These are phyloP conservation scores for Fomes fomentarius DNA, from an alignment of 1,284 basidiomycete genomes.

Conservation along the genomic window DNA sequence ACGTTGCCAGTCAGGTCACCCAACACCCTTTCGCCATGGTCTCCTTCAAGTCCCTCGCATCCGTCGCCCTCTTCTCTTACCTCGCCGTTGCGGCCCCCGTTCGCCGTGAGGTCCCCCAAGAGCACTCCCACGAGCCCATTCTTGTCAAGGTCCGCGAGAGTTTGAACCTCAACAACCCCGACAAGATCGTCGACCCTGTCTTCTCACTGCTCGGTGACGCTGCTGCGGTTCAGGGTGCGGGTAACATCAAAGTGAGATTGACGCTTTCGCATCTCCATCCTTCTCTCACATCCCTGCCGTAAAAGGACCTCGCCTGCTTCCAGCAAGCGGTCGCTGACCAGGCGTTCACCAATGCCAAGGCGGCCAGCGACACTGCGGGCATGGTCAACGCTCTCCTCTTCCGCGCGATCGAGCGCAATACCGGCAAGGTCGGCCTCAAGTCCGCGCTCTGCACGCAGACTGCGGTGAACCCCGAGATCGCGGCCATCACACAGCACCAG, in stretches of 20 bases:
- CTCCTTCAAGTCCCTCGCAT: constrained; percentile 42
- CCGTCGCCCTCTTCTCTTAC: constrained; percentile 39
- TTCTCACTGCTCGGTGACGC: constrained; percentile 68
- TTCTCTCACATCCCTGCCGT: background rate
- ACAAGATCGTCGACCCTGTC: constrained; percentile 62
- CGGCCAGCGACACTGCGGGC: constrained; percentile 56
- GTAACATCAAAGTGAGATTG: constrained; percentile 51
- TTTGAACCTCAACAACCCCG: constrained; percentile 60
- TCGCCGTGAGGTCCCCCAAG: constrained; percentile 69
- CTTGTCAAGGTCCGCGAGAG: constrained; percentile 51
- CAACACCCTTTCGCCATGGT: constrained; percentile 42
- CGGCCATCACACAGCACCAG: constrained; percentile 69
- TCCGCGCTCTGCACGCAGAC: constrained; percentile 55
- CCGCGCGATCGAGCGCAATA: constrained; percentile 71
- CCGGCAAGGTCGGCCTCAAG: constrained; percentile 54
- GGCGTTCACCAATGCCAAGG: constrained; percentile 75
- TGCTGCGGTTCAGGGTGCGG: constrained; percentile 56
- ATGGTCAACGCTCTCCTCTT: constrained; percentile 64
- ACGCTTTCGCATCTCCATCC: background rate
- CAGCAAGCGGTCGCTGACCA: constrained; percentile 69
- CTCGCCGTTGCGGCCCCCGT: constrained; percentile 47
- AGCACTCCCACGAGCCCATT: constrained; percentile 67
- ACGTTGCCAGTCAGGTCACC: constrained; percentile 23
- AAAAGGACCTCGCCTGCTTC: constrained; percentile 62
- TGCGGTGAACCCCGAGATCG: constrained; percentile 68